Conservation (phyloP, 208 protist species). For the Leishmania braziliensis region DNA sequence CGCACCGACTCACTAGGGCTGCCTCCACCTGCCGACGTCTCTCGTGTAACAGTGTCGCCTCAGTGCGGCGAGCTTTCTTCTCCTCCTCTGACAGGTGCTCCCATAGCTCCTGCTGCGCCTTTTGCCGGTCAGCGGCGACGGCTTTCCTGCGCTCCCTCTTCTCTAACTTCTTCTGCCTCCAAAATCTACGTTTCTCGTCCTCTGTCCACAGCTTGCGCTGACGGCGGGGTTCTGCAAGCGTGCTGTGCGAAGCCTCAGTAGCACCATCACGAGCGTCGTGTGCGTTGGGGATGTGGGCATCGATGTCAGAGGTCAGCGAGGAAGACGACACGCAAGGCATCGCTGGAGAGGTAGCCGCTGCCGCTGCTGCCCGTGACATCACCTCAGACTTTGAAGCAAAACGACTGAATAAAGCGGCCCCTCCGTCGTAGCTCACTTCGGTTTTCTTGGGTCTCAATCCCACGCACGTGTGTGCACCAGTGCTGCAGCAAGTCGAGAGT, state of each 20-base stretch:
- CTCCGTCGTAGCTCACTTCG: neutral
- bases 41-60: constrained; percentile 55
- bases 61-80: constrained; percentile 35
- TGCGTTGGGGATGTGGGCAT: neutral
- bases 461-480: neutral
- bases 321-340: neutral
- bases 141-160: constrained; percentile 43
- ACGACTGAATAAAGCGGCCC: neutral
- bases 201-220: constrained; percentile 60
- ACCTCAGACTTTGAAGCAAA: neutral
- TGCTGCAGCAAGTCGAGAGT: neutral
- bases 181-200: constrained; percentile 61
- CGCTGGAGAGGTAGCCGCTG: neutral
- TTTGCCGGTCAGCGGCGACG: constrained; percentile 34
- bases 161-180: constrained; percentile 60
- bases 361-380: neutral
- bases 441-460: neutral
- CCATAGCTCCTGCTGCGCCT: constrained; percentile 51
- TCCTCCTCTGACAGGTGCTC: constrained; percentile 57
- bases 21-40: constrained; percentile 45
- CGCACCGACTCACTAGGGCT: constrained; percentile 26
- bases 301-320: neutral
- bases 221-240: constrained; percentile 15
- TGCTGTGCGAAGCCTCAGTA: neutral
- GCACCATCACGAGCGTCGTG: neutral